Evolutionary conservation across 2,329 filamentous ascomycete genomes (phyloP).

Genomic region (Penicillium sp.): DNA sequence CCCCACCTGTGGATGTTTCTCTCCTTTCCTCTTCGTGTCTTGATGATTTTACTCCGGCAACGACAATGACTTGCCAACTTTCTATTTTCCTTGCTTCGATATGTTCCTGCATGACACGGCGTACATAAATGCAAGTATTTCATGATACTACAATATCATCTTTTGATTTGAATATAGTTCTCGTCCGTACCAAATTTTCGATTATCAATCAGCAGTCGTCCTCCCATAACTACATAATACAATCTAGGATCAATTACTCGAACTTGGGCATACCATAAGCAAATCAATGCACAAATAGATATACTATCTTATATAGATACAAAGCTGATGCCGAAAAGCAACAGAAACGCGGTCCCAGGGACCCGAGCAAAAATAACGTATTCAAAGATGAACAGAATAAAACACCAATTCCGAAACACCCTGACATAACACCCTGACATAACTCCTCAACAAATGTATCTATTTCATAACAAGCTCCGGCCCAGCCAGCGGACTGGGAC

Average conservation of each 20-base stretch:
- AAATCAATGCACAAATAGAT: not conserved
- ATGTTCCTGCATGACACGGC: constrained; percentile 24
- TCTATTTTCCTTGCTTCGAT: constrained; percentile 17
- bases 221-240: not conserved
- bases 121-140: constrained; percentile 21
- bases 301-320: not conserved
- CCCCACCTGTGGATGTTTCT: constrained; percentile 1
- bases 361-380: not conserved
- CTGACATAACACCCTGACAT: not conserved
- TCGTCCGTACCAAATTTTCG: no score
- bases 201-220: no score
- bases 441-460: constrained; percentile 1
- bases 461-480: constrained; percentile 32
- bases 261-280: no score
- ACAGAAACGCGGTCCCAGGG: not conserved
- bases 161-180: not conserved
- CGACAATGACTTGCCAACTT: constrained; percentile 2
- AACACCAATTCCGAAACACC: not conserved
- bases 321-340: not conserved
- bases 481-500: constrained; percentile 23
- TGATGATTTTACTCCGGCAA: constrained; percentile 13
- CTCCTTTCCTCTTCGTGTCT: not conserved
- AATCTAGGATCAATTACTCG: no score
- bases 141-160: constrained; percentile 11
- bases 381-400: not conserved